Evolutionary conservation across 75 land plant genomes (phyloP).

Genomic region (Cupressus sempervirens): DNA sequence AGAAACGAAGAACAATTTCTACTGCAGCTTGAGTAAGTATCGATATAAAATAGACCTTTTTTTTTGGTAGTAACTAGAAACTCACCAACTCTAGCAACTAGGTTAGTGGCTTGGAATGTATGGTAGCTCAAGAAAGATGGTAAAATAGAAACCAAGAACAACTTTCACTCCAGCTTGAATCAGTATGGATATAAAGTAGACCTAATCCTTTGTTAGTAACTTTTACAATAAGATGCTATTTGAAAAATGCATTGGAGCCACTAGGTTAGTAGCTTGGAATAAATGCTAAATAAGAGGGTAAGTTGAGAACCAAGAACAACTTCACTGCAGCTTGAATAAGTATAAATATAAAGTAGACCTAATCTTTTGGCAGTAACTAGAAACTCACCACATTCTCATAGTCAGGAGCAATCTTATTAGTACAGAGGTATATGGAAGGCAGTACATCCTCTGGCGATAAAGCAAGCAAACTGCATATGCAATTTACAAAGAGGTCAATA

Average conservation of each 20-base stretch:
- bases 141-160: background rate
- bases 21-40: background rate
- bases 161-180: background rate
- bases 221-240: background rate
- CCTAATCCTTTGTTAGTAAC: background rate
- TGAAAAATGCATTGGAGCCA: background rate
- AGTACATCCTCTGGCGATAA: slow-evolving; percentile 88
- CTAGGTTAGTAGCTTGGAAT: background rate
- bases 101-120: background rate
- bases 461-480: slow-evolving; percentile 71
- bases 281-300: background rate
- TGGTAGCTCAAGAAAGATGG: background rate
- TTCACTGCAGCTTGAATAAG: background rate
- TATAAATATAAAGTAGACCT: background rate
- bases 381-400: slow-evolving; percentile 75
- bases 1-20: background rate
- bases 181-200: background rate
- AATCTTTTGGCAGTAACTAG: background rate
- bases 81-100: slow-evolving; percentile 33
- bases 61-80: background rate
- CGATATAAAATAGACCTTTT: background rate
- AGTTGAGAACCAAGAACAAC: background rate
- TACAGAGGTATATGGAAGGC: slow-evolving; percentile 83
- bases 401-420: slow-evolving; percentile 88
- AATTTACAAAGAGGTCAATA: background rate